Evolutionary conservation across 768 basidiomycete genomes (phyloP).

Genomic region (Tubosaeta brunneosetosa): DNA sequence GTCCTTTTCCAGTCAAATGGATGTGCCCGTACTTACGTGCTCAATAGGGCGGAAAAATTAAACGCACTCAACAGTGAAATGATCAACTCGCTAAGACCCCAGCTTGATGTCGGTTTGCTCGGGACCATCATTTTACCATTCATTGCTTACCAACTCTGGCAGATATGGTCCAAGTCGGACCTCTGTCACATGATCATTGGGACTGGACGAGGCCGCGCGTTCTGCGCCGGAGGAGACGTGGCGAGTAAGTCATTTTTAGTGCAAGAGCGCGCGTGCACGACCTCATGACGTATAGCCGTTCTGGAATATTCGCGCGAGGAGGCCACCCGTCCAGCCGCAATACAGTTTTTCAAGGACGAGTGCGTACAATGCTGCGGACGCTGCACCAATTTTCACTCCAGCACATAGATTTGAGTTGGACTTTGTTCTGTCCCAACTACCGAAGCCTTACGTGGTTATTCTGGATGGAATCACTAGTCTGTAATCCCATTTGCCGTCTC

Average conservation of each 20-base stretch:
- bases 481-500: constrained; percentile 25
- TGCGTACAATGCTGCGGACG: constrained; percentile 37
- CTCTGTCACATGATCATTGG: constrained; percentile 71
- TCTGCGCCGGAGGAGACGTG: constrained; percentile 96
- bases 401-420: constrained; percentile 70
- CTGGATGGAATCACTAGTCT: constrained; percentile 89
- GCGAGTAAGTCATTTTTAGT: constrained; percentile 51
- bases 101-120: constrained; percentile 60
- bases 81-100: constrained; percentile 63
- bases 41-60: constrained; percentile 76
- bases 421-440: constrained; percentile 60
- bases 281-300: constrained; percentile 42
- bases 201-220: constrained; percentile 67
- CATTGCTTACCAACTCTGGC: constrained; percentile 7
- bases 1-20: constrained; percentile 69
- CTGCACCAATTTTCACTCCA: constrained; percentile 9
- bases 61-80: constrained; percentile 82
- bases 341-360: constrained; percentile 90
- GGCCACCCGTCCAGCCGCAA: constrained; percentile 54
- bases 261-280: constrained; percentile 1
- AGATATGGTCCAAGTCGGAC: constrained; percentile 76
- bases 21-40: constrained; percentile 59
- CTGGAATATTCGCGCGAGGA: constrained; percentile 46
- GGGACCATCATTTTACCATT: not conserved
- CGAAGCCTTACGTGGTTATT: constrained; percentile 87